A percentile compares a stretch with the other conserved stretches of the same genome.
Conservation (phyloP, 1,139 yeast species). For the Torulaspora pretoriensis region DNA sequence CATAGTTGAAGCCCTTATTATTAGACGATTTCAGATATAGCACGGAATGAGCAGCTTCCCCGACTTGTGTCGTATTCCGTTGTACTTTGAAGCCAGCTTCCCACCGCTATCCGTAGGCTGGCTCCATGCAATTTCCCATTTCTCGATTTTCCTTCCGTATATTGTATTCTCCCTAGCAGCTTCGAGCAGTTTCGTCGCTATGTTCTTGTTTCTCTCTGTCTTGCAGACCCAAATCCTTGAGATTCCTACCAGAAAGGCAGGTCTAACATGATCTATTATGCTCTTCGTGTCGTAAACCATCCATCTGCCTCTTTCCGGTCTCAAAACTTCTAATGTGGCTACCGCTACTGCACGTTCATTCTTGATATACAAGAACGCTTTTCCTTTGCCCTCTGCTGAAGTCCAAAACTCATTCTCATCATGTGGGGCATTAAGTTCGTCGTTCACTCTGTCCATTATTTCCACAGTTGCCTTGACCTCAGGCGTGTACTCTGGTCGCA, state of each 20-base stretch:
- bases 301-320: conserved; percentile 30
- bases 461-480: conserved; percentile 32
- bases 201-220: conserved; percentile 27
- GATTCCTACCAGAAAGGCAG: conserved; percentile 30
- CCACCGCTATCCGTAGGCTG: conserved; percentile 38
- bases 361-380: conserved; percentile 32
- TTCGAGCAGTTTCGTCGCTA: conserved; percentile 31
- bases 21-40: conserved; percentile 21
- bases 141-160: conserved; percentile 21
- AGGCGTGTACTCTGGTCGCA: conserved; percentile 20
- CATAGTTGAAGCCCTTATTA: neutral
- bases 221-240: conserved; percentile 37
- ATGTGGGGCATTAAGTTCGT: conserved; percentile 34
- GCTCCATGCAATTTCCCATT: conserved; percentile 34
- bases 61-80: conserved; percentile 32
- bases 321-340: conserved; percentile 28
- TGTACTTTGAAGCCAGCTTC: conserved; percentile 32
- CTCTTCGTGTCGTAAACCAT: conserved; percentile 30
- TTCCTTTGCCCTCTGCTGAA: conserved; percentile 20
- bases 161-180: conserved; percentile 29
- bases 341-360: conserved; percentile 32
- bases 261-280: conserved; percentile 28
- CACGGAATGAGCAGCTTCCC: conserved; percentile 34
- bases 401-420: conserved; percentile 36
- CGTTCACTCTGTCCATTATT: conserved; percentile 31